Evolutionary conservation across 2,329 filamentous ascomycete species (phyloP), one percentile per base, ranked within the genome.

Genomic region (Pseudocercospora crystallina): DNA sequence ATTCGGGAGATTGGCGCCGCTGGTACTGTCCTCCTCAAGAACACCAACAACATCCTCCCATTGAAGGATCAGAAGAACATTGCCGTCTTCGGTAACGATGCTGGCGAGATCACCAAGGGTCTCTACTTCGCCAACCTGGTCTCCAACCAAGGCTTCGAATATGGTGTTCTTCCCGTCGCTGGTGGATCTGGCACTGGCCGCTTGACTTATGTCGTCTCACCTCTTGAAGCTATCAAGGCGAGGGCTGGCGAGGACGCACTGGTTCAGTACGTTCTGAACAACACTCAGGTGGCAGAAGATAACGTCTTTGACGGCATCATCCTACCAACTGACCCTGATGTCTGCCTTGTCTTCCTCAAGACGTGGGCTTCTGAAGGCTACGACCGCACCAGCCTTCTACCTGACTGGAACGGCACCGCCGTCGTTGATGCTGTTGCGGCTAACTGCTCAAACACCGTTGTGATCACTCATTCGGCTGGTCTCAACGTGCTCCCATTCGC

Each of bases 301-400:
- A 59, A 63, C 33, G 60, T 63, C 15, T 64, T 67, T 14, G 20
- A 41, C 17, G 29, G 30, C 15, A 44, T 66, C 30, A 69, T 75
- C 47, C 76, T 77, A 63, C 77, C 74, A 15, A 66, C 63, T 63
- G 14, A 71, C 73, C 58, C 59, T 8, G 71, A 76, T 11, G 78
- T 81, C 8, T 75, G 59, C 65, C 70, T 84, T 13, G 80, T 84
- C 34, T 80, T 84, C 67, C 70, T 83, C 51, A 84, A 83, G 78
- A 79, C 64, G 8, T 77, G 69, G 65, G 75, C 75, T 0, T 65
- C 68, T 2, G 76, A 79, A 61, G 73, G 69, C 39, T 65, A 57
- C 20, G 76, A 78, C 56, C 68, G 76, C 11, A 54, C 54, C 2
- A 63, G 65, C n/a, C 64, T 77, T 2, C 59, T 68, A 15, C 62